phyloP scores from a whole-genome alignment of 108 stramenopile species.

The Pseudonitzschia delicatissima region DNA sequence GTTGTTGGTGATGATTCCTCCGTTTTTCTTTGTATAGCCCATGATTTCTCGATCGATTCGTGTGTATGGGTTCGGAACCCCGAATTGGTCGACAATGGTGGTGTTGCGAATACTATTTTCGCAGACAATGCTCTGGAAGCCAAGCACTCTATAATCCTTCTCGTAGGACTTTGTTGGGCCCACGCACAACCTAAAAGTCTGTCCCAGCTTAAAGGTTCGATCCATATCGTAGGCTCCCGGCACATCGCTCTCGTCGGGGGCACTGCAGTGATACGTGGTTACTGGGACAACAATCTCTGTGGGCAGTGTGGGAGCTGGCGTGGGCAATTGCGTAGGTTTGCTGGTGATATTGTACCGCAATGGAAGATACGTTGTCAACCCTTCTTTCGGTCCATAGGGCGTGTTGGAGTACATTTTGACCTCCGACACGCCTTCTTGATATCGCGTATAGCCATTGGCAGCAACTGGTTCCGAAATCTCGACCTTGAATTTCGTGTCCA shows the following conservation, averaged over 20 bases:
- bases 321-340: not conserved
- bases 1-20: not conserved
- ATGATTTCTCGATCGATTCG: not conserved
- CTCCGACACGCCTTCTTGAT: not conserved
- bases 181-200: not conserved
- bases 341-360: not conserved
- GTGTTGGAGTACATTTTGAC: not conserved
- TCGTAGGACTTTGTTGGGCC: not conserved
- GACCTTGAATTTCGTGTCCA: slow-evolving; percentile 1
- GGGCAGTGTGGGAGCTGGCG: not conserved
- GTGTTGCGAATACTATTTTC: not conserved
- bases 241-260: not conserved
- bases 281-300: not conserved
- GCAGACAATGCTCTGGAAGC: not conserved
- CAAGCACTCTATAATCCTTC: not conserved
- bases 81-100: not conserved
- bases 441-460: not conserved
- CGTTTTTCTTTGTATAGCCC: not conserved
- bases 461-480: not conserved
- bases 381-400: not conserved
- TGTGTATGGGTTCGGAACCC: not conserved
- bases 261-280: not conserved
- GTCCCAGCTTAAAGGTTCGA: not conserved
- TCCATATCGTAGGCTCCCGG: not conserved
- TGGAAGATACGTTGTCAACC: not conserved